Evolutionary conservation across 805 yeast species (phyloP).

Genomic region (Ogataea degrootiae): DNA sequence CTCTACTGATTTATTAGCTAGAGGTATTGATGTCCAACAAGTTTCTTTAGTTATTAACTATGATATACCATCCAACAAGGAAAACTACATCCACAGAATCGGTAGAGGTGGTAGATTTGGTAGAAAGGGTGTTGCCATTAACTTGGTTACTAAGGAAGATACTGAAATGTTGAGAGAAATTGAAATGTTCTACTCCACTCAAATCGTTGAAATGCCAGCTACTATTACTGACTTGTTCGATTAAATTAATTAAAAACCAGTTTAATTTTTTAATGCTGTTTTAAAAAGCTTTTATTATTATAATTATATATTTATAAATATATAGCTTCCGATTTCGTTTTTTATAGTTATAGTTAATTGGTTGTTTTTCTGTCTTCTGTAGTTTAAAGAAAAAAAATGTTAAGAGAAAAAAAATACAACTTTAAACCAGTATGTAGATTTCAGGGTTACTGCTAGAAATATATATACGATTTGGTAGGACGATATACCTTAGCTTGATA

Average conservation of each 20-base stretch:
- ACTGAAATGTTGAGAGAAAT: constrained; percentile 66
- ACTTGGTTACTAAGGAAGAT: constrained; percentile 83
- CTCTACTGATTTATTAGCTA: constrained; percentile 95
- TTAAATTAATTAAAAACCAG: constrained; percentile 4
- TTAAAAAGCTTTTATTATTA: too few species aligned
- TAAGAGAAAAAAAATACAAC: not conserved
- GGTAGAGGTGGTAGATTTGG: constrained; percentile 99
- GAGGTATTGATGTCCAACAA: constrained; percentile 98
- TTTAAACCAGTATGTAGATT: not conserved
- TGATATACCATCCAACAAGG: constrained; percentile 89
- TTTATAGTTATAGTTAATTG: too few species aligned
- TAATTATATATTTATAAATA: not conserved
- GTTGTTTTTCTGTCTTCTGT: not conserved
- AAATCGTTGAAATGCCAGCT: constrained; percentile 75
- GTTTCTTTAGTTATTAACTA: constrained; percentile 93
- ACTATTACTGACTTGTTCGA: constrained; percentile 51
- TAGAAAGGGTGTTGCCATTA: constrained; percentile 96
- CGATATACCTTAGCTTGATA: too few species aligned
- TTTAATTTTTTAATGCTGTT: not conserved
- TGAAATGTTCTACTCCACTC: constrained; percentile 68
- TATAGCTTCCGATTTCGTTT: not conserved
- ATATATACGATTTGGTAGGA: too few species aligned
- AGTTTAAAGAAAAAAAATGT: not conserved
- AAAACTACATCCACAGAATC: constrained; percentile 94
- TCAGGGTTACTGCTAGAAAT: not conserved